Conservation (phyloP, 352 stramenopile species). For the Phytophthora citrophthora region DNA sequence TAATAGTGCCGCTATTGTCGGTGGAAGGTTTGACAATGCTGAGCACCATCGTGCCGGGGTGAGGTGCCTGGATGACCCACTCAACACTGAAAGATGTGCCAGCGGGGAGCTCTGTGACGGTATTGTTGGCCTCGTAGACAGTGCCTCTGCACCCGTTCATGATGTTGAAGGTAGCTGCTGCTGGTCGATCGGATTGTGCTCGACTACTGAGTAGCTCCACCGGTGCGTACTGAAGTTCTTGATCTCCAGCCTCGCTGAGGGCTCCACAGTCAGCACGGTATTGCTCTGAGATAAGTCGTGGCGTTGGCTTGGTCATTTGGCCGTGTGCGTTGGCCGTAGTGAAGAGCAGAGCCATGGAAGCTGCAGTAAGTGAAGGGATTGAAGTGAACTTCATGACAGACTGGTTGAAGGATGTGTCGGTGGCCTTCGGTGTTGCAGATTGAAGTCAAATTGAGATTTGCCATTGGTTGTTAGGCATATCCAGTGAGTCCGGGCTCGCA, state of each 20-base stretch:
- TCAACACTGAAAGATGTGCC: conserved; percentile 54
- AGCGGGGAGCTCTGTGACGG: conserved; percentile 46
- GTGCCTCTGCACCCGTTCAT: conserved; percentile 71
- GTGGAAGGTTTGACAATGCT: conserved; percentile 61
- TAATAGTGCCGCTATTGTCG: conserved; percentile 44
- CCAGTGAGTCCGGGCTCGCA: neutral
- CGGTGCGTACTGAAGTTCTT: conserved; percentile 59
- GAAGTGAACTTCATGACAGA: conserved; percentile 26
- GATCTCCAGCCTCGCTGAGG: conserved; percentile 48
- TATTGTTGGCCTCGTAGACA: conserved; percentile 55
- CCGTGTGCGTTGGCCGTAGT: conserved; percentile 33
- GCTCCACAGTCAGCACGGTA: conserved; percentile 52
- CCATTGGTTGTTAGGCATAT: neutral
- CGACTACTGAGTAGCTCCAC: conserved; percentile 59
- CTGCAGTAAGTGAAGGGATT: conserved; percentile 10
- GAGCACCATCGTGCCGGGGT: conserved; percentile 59
- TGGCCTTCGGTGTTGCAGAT: neutral
- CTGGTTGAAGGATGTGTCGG: neutral
- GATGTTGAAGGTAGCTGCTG: conserved; percentile 58
- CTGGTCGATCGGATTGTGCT: conserved; percentile 50
- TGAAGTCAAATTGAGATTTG: conserved; percentile 15
- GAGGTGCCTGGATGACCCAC: conserved; percentile 62
- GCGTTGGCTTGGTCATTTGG: conserved; percentile 42
- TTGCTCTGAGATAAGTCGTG: conserved; percentile 40
- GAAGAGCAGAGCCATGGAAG: conserved; percentile 10